These are phyloP conservation scores for Scedosporium aurantiacum DNA, from an alignment of 2,329 filamentous ascomycete genomes.

Conservation along the genomic window DNA sequence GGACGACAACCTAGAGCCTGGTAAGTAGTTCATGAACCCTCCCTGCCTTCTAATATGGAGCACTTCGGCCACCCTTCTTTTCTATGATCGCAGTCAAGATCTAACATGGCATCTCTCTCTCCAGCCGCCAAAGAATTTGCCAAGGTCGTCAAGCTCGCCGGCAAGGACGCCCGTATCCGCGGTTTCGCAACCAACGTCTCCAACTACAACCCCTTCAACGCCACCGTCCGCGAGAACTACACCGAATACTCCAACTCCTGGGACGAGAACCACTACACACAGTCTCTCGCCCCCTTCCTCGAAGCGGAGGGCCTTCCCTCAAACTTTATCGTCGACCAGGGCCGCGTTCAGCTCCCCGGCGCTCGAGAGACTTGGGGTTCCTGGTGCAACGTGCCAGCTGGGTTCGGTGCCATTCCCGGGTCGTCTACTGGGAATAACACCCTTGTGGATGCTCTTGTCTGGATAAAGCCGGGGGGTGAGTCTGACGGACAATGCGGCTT, in stretches of 20 bases:
- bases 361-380: slow-evolving; percentile 27
- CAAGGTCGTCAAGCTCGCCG: slow-evolving; percentile 25
- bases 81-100: not conserved
- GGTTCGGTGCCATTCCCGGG: slow-evolving; percentile 25
- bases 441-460: slow-evolving; percentile 30
- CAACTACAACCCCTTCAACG: slow-evolving; percentile 29
- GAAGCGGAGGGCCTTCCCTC: slow-evolving; percentile 26
- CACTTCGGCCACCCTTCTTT: not conserved
- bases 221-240: slow-evolving; percentile 25
- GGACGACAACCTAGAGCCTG: slow-evolving; percentile 44
- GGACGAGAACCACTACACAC: slow-evolving; percentile 29
- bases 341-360: slow-evolving; percentile 26
- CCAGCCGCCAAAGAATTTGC: slow-evolving; percentile 27
- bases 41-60: not conserved
- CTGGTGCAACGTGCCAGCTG: slow-evolving; percentile 33
- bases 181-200: slow-evolving; percentile 34
- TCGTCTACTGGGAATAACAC: slow-evolving; percentile 21
- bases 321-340: slow-evolving; percentile 34
- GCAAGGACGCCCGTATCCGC: slow-evolving; percentile 19
- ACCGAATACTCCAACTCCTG: slow-evolving; percentile 27
- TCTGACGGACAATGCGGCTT: slow-evolving; percentile 29
- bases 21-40: slow-evolving; percentile 12
- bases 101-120: not conserved
- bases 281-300: slow-evolving; percentile 25
- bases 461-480: slow-evolving; percentile 34